Evolutionary conservation across 1,139 yeast genomes (phyloP).

Genomic region (Pichia sp.): DNA sequence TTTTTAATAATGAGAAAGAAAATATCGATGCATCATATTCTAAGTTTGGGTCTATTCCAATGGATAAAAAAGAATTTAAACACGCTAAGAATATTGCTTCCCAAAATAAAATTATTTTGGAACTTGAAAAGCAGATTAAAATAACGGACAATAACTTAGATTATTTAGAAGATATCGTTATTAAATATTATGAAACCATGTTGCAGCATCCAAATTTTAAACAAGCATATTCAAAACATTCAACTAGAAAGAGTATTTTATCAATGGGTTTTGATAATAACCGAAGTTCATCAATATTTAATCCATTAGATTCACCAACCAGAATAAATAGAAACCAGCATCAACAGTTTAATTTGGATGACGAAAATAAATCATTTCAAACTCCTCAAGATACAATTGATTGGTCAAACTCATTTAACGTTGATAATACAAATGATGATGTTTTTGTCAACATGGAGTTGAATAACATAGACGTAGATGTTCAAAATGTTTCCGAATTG

Average conservation of each 20-base stretch:
- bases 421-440: slow-evolving; percentile 13
- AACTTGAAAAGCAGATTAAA: slow-evolving; percentile 24
- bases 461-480: slow-evolving; percentile 8
- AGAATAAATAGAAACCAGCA: slow-evolving; percentile 4
- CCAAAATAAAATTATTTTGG: neutral
- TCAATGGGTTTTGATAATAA: slow-evolving; percentile 17
- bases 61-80: neutral
- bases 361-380: slow-evolving; percentile 22
- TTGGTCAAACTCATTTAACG: slow-evolving; percentile 28
- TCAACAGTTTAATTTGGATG: neutral
- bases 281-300: slow-evolving; percentile 13
- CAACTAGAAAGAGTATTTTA: slow-evolving; percentile 21
- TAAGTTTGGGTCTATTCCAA: neutral
- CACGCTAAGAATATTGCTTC: neutral
- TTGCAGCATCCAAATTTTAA: slow-evolving; percentile 16
- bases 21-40: neutral
- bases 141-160: slow-evolving; percentile 50
- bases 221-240: slow-evolving; percentile 20
- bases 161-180: slow-evolving; percentile 68
- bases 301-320: slow-evolving; percentile 21
- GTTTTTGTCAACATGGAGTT: slow-evolving; percentile 14
- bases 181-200: slow-evolving; percentile 54
- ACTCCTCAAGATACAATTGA: slow-evolving; percentile 30
- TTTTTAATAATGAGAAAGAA: slow-evolving; percentile 8
- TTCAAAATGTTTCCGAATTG: slow-evolving; percentile 6